Evolutionary conservation across 1,139 yeast species (phyloP).

Genomic region (Yamadazyma pseudoaaseri): DNA sequence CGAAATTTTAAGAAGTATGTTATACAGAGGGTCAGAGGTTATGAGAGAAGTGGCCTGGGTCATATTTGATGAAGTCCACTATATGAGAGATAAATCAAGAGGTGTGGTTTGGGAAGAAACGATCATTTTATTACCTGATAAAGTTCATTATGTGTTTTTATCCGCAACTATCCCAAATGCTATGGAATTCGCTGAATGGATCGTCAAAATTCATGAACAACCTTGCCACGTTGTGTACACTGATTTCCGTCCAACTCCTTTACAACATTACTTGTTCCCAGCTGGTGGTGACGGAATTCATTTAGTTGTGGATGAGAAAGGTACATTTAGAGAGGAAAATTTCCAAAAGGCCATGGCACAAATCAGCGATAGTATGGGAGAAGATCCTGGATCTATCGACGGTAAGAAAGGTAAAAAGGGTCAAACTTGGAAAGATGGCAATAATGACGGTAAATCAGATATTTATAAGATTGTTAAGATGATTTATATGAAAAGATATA

Average conservation of each 20-base stretch:
- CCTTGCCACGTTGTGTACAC: slow-evolving; percentile 99
- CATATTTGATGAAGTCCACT: slow-evolving; percentile 93
- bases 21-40: slow-evolving; percentile 90
- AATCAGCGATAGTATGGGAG: slow-evolving; percentile 78
- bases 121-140: slow-evolving; percentile 90
- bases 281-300: slow-evolving; percentile 98
- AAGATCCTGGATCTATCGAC: slow-evolving; percentile 66
- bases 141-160: slow-evolving; percentile 80
- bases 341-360: slow-evolving; percentile 98
- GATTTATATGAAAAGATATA: slow-evolving; percentile 94
- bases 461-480: slow-evolving; percentile 95
- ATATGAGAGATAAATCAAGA: slow-evolving; percentile 92
- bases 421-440: slow-evolving; percentile 87
- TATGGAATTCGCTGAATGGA: slow-evolving; percentile 98
- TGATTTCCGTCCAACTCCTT: slow-evolving; percentile 97
- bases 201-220: slow-evolving; percentile 88
- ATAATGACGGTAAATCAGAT: slow-evolving; percentile 81
- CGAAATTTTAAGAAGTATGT: slow-evolving; percentile 89
- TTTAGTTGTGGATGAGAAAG: slow-evolving; percentile 95
- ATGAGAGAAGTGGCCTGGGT: slow-evolving; percentile 98
- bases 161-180: slow-evolving; percentile 99
- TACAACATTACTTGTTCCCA: slow-evolving; percentile 95
- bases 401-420: slow-evolving; percentile 71
- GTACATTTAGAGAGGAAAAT: slow-evolving; percentile 93
- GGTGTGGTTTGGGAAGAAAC: slow-evolving; percentile 99